Conservation (phyloP, 2,329 filamentous ascomycete genomes). For the Microcyclosporella mali region DNA sequence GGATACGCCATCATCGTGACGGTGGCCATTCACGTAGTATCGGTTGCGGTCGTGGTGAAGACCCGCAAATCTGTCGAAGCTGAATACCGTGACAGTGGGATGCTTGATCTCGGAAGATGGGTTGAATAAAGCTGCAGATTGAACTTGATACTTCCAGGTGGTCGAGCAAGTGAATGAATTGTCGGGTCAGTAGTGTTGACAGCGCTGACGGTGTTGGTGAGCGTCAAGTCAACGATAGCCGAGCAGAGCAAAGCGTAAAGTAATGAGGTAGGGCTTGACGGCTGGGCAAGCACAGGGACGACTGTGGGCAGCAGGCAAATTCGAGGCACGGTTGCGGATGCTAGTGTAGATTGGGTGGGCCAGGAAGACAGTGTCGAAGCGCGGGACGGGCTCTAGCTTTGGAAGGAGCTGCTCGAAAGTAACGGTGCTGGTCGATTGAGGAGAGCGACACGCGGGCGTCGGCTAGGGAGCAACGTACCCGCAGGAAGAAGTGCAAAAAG, state of each 20-base stretch:
- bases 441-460: constrained; percentile 18
- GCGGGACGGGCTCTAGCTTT: constrained; percentile 14
- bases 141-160: too few relatives aligned
- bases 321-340: constrained; percentile 15
- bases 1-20: constrained; percentile 28
- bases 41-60: too few relatives aligned
- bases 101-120: too few relatives aligned
- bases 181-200: too few relatives aligned
- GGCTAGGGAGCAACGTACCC: constrained; percentile 11
- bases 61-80: too few relatives aligned
- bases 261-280: background rate
- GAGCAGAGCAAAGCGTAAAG: too few relatives aligned
- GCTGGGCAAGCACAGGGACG: constrained; percentile 1
- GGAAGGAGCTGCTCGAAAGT: constrained; percentile 16
- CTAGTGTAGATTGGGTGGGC: constrained; percentile 19
- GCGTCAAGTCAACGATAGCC: too few relatives aligned
- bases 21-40: constrained; percentile 21
- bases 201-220: too few relatives aligned
- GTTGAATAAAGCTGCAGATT: too few relatives aligned
- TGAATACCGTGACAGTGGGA: too few relatives aligned
- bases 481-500: constrained; percentile 18
- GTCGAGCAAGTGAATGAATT: too few relatives aligned
- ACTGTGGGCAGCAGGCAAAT: constrained; percentile 5
- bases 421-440: constrained; percentile 16
- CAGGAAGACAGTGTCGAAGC: constrained; percentile 13